Conservation (phyloP, 148 eudicot genomes). For the Amaranthus palmeri region DNA sequence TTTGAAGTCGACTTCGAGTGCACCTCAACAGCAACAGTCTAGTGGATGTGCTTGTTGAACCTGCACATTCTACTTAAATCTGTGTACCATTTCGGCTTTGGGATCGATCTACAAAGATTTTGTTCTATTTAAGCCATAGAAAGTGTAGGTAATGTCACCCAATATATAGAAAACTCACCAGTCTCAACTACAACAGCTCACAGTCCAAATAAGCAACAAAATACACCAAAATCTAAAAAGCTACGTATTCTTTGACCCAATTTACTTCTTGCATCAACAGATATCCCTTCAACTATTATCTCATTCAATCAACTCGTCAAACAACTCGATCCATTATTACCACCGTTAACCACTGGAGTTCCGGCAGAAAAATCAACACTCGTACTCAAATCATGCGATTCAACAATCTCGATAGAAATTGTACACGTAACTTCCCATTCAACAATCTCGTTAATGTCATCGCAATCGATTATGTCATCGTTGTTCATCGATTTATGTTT, state of each 20-base stretch:
- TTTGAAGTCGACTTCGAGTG: conserved; percentile 36
- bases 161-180: no score
- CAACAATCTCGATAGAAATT: no score
- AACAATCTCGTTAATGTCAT: conserved; percentile 4
- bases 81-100: conserved; percentile 21
- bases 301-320: conserved; percentile 47
- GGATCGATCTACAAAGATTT: conserved; percentile 22
- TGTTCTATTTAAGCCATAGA: neutral
- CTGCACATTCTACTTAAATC: conserved; percentile 10
- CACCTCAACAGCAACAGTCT: conserved; percentile 30
- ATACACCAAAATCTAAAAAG: no score
- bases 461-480: conserved; percentile 22
- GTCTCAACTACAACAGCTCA: no score
- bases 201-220: no score
- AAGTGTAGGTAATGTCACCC: no score
- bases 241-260: no score
- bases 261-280: conserved; percentile 41
- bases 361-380: conserved; percentile 10
- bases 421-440: neutral
- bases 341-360: conserved; percentile 4
- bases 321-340: conserved; percentile 25
- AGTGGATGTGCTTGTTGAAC: conserved; percentile 44
- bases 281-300: conserved; percentile 50
- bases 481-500: conserved; percentile 32
- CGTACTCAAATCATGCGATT: no score